phyloP scores from a whole-genome alignment of 805 yeast genomes.

The Nakazawaea wyomingensis region DNA sequence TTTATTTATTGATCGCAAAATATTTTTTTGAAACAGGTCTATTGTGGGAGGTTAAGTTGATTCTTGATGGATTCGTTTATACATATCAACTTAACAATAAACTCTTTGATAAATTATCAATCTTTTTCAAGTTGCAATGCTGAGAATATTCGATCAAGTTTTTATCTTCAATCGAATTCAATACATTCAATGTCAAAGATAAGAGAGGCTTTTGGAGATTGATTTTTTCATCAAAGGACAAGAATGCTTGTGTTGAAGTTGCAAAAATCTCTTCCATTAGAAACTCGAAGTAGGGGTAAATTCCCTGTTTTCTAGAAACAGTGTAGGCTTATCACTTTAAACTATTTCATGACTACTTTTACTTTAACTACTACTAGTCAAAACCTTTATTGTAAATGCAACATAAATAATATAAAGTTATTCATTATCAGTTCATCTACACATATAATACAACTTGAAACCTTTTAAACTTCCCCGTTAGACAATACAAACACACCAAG shows the following conservation, averaged over 20 bases:
- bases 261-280: conserved; percentile 62
- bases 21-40: no score
- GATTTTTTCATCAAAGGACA: conserved; percentile 29
- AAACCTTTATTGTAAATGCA: no score
- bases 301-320: conserved; percentile 61
- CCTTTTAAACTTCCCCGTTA: no score
- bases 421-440: no score
- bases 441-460: not conserved
- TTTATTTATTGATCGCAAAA: no score
- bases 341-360: no score
- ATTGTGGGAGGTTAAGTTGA: no score
- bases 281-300: conserved; percentile 78
- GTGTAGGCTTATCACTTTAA: no score
- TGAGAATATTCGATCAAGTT: conserved; percentile 20
- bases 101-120: conserved; percentile 42
- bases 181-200: conserved; percentile 41
- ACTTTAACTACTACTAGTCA: no score
- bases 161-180: conserved; percentile 44
- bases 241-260: conserved; percentile 37
- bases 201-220: conserved; percentile 52
- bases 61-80: no score
- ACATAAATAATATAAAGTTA: no score
- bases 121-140: conserved; percentile 36
- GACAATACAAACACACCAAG: not conserved
- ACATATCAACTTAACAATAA: no score